phyloP scores from a whole-genome alignment of 1,284 basidiomycete genomes.

The Coniophora puteana region DNA sequence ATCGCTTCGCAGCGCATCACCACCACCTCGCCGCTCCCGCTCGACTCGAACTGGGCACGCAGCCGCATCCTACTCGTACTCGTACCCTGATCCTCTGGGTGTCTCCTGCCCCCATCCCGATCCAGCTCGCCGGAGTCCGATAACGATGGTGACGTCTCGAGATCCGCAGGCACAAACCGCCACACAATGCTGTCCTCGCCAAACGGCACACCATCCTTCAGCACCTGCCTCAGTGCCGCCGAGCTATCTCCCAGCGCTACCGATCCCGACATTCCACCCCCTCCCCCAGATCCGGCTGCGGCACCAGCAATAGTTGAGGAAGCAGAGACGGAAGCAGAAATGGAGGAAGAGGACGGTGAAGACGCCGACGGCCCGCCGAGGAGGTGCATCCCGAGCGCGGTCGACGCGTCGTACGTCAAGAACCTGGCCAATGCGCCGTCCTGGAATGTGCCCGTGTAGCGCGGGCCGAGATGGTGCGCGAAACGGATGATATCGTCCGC shows the following conservation, averaged over 20 bases:
- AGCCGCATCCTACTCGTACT: slow-evolving; percentile 5
- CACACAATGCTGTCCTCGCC: slow-evolving; percentile 47
- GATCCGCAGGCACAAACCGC: slow-evolving; percentile 38
- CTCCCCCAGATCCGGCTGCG: slow-evolving; percentile 20
- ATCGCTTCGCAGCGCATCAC: slow-evolving; percentile 59
- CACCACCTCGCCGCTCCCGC: slow-evolving; percentile 57
- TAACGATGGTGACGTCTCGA: too few species aligned
- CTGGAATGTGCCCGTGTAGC: slow-evolving; percentile 71
- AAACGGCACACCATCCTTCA: slow-evolving; percentile 50
- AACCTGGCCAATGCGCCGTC: slow-evolving; percentile 60
- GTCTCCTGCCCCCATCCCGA: too few species aligned
- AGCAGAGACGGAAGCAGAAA: too few species aligned
- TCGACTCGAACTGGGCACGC: slow-evolving; percentile 22
- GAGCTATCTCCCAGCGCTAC: slow-evolving; percentile 26
- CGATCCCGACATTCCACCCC: slow-evolving; percentile 8
- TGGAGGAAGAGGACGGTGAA: neutral
- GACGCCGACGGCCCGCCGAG: slow-evolving; percentile 21
- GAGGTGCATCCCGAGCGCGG: slow-evolving; percentile 71
- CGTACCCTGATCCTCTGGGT: too few species aligned
- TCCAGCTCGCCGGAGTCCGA: slow-evolving; percentile 10
- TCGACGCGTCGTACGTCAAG: slow-evolving; percentile 75
- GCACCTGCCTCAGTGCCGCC: slow-evolving; percentile 43
- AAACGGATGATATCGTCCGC: slow-evolving; percentile 66
- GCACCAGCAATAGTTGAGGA: slow-evolving; percentile 26
- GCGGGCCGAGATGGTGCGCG: slow-evolving; percentile 73